phyloP scores from a whole-genome alignment of 2,329 filamentous ascomycete genomes.

The Neopestalotiopsis rosae region DNA sequence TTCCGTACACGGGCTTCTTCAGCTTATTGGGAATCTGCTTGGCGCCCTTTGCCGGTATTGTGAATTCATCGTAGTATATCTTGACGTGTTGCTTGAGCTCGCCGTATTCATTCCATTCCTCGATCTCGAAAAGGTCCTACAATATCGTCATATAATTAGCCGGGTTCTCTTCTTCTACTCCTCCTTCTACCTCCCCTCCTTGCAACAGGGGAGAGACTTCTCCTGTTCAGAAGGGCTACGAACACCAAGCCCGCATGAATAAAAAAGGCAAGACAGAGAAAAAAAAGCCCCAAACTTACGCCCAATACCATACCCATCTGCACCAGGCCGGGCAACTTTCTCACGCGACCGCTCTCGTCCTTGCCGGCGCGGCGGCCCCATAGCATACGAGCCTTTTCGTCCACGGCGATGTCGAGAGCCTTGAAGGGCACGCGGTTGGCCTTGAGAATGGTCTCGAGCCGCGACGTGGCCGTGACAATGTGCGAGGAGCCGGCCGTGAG shows the following conservation, averaged over 20 bases:
- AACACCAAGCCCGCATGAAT: no score
- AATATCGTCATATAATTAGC: background rate
- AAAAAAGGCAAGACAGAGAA: background rate
- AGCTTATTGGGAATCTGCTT: conserved; percentile 50
- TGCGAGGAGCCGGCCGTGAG: conserved; percentile 94
- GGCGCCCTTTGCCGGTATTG: conserved; percentile 60
- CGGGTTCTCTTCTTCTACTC: background rate
- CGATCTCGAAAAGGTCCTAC: conserved; percentile 90
- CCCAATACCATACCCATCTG: conserved; percentile 86
- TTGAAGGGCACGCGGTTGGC: conserved; percentile 95
- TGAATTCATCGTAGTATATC: conserved; percentile 68
- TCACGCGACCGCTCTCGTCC: conserved; percentile 61
- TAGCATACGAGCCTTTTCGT: conserved; percentile 85
- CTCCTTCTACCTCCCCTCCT: no score
- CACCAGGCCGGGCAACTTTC: conserved; percentile 87
- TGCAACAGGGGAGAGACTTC: no score
- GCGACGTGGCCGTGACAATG: conserved; percentile 93
- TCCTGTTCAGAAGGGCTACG: no score
- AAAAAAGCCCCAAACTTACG: conserved; percentile 58
- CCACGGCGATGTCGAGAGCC: conserved; percentile 87
- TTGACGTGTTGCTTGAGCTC: conserved; percentile 88
- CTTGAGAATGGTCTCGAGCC: conserved; percentile 93
- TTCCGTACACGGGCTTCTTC: conserved; percentile 23
- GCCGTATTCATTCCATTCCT: conserved; percentile 99
- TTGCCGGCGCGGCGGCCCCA: conserved; percentile 87